Evolutionary conservation across 208 protist species (phyloP), one percentile per base, ranked within the genome.

Genomic region (Angomonas ambiguus): DNA sequence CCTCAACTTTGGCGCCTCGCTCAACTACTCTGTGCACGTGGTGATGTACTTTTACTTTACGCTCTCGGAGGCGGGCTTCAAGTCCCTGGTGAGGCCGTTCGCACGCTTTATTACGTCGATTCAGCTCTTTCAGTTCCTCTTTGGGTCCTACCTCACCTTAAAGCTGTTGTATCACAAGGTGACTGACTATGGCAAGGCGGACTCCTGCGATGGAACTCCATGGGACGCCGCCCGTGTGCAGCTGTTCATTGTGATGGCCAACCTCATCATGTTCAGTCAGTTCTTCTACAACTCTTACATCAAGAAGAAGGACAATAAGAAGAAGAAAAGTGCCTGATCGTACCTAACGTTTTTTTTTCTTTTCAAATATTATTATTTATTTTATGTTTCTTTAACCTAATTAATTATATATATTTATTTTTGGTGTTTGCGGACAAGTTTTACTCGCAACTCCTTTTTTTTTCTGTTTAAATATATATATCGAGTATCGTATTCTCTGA

Each of bases 11-110:
- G 67, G 73, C 65, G 85, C 88, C 16, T 69, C 85, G 18, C 95
- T 98, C 90, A 98, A 98, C 71, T 94, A 95, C 76, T 77, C 72
- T 55, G 95, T 98, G 38, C 97, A 98, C 78, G 76, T 89, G 25
- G 87, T 98, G 82, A 98, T 98, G 96, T 98, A 98, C 80, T 82
- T 87, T 3, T 98, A 98, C 79, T 98, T 97, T 67, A 77, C 82
- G 33, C 62, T 96, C 13, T 74, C 82, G 18, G 88, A 87, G 45
- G 75, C 74, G 18, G 85, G 87, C 18, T 72, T 78, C 55, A 82
- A 84, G 74, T 74, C 80, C 49, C 59, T 95, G 10, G 72, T 92
- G 67, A 83, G 84, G 74, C 83, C 87, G 0, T 83, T 96, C 55
- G 88, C 83, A 32, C 79, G 82, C 59, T 82, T 93, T 71, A 96